Evolutionary conservation across 2,329 filamentous ascomycete species (phyloP).

Genomic region (Xylariaceae sp.): DNA sequence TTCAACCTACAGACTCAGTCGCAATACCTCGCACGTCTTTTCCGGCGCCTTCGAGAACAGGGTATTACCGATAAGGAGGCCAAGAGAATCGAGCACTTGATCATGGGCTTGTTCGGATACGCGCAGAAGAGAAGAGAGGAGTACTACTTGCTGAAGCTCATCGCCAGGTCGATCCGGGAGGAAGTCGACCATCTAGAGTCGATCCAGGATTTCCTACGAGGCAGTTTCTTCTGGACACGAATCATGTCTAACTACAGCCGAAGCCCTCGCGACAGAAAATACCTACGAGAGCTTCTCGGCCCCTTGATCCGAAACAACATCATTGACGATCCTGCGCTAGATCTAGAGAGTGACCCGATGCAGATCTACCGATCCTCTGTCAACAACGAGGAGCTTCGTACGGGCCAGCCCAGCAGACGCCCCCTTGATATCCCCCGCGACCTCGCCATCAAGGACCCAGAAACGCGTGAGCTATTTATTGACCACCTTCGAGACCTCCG

Average conservation of each 20-base stretch:
- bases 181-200: conserved; percentile 70
- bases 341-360: conserved; percentile 93
- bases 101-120: conserved; percentile 96
- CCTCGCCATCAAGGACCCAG: conserved; percentile 89
- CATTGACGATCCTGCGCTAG: conserved; percentile 82
- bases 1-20: conserved; percentile 93
- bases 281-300: conserved; percentile 78
- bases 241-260: conserved; percentile 82
- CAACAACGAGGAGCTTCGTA: conserved; percentile 94
- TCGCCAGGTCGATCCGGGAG: conserved; percentile 75
- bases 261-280: conserved; percentile 88
- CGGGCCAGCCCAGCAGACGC: conserved; percentile 74
- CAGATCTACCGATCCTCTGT: conserved; percentile 95
- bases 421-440: conserved; percentile 83
- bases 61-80: conserved; percentile 85
- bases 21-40: conserved; percentile 85
- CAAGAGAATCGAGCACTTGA: conserved; percentile 85
- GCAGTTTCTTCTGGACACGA: conserved; percentile 90
- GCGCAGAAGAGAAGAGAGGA: conserved; percentile 95
- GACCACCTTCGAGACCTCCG: conserved; percentile 89
- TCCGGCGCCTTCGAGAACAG: conserved; percentile 75
- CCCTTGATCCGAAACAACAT: conserved; percentile 86
- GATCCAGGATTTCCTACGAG: conserved; percentile 79
- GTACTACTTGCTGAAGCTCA: conserved; percentile 89
- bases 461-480: conserved; percentile 89